These are phyloP conservation scores for Cryptosporidium ubiquitum DNA, from an alignment of 169 alveolate genomes.

Conservation along the genomic window DNA sequence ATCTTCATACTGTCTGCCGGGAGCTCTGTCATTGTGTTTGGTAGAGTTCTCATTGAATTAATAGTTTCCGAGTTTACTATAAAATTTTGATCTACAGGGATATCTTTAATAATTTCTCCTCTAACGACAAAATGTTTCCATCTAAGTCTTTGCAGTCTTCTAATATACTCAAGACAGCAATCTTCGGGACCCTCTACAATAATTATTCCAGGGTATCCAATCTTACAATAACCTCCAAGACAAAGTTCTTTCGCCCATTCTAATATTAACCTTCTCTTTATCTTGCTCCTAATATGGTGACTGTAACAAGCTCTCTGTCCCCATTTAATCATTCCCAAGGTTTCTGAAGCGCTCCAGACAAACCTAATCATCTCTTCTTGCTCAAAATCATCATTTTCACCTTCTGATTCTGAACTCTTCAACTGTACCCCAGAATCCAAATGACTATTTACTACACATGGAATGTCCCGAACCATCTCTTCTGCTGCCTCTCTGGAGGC, in stretches of 20 bases:
- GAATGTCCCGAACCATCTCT: conserved; percentile 15
- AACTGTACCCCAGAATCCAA: background rate
- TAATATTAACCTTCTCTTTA: conserved; percentile 76
- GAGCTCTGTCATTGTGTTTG: conserved; percentile 76
- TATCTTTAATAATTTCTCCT: conserved; percentile 76
- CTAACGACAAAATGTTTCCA: conserved; percentile 82
- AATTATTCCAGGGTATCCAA: conserved; percentile 81
- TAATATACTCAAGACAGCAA: conserved; percentile 77
- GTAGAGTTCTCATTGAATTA: conserved; percentile 72
- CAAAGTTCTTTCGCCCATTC: conserved; percentile 81
- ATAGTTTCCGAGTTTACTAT: background rate
- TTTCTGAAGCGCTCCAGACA: conserved; percentile 2
- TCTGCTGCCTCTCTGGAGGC: conserved; percentile 56
- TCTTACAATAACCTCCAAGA: conserved; percentile 81
- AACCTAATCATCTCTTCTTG: background rate
- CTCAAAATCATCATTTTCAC: background rate
- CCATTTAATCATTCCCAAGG: conserved; percentile 25
- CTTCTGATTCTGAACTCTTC: background rate
- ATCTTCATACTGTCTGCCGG: conserved; percentile 78
- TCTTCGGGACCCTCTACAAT: conserved; percentile 81
- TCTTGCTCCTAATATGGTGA: conserved; percentile 78
- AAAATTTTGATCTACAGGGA: conserved; percentile 47
- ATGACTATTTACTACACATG: background rate
- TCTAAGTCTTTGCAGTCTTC: conserved; percentile 79
- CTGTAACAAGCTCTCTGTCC: conserved; percentile 77